Evolutionary conservation across 768 basidiomycete species (phyloP), one percentile per base, ranked within the genome.

Genomic region (Pleurotus citrinopileatus): DNA sequence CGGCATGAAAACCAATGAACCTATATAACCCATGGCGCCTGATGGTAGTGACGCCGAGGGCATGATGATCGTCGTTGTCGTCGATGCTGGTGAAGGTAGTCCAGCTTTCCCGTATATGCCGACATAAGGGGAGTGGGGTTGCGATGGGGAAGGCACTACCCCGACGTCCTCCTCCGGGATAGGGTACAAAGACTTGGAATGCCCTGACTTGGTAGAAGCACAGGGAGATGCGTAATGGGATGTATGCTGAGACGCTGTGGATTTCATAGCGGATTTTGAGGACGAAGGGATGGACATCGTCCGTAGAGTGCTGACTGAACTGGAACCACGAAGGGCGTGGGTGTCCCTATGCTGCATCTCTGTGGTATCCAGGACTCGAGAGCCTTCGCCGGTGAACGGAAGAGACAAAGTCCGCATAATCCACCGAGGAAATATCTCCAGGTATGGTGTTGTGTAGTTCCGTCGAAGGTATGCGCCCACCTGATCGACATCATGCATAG

Each of bases 401-500:
- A 50, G 10, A 7, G 48, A 32, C 8, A 50, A 17, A n/a, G 29
- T 50, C 15, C 32, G 48, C 17, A 36, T 17, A 12, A 50, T 50
- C 48, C 48, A 50, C 28, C 34, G 28, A 32, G 48, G 48, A 22
- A 50, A 17, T 9, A 50, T 34, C 19, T 50, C 48, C 19, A 50
- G 13, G 22, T 50, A 50, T 17, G 48, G n/a, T 13, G 48, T 19
- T 2, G 48, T 25, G 48, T 50, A 50, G 32, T 8, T 50, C 32
- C 22, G 20, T 9, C 48, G 26, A 9, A 50, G 5, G 34, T 50
- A 50, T 9, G 48, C 48, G 4, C 29, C 32, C 3, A 50, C 48
- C 36, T 50, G 15, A 25, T 50, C 48, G 13, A 50, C 48, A 23
- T 50, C 48, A 3, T 36, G 48, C 48, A 50, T 50, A 3, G 48